phyloP scores from a whole-genome alignment of 768 basidiomycete genomes.

The Tephrocybe sp. region DNA sequence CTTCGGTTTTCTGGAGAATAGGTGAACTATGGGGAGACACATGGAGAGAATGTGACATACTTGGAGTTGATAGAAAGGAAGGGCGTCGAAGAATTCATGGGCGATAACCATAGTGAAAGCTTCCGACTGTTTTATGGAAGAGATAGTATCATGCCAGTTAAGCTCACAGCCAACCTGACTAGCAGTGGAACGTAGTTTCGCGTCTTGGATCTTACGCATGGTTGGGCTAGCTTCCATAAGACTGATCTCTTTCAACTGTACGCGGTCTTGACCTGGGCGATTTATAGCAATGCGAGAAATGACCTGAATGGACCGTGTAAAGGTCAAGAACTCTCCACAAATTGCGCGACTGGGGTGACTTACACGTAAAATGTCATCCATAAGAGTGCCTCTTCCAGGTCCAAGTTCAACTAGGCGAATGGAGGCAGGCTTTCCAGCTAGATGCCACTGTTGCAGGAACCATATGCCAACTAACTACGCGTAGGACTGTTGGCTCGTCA shows the following conservation, averaged over 20 bases:
- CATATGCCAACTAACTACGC: slow-evolving; percentile 82
- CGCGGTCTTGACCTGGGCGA: slow-evolving; percentile 12
- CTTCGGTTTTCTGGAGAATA: slow-evolving; percentile 57
- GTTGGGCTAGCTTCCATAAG: slow-evolving; percentile 79
- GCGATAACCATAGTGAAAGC: slow-evolving; percentile 85
- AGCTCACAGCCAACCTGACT: slow-evolving; percentile 37
- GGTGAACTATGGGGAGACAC: neutral
- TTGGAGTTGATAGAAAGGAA: slow-evolving; percentile 89
- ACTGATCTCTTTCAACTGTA: slow-evolving; percentile 50
- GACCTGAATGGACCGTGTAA: slow-evolving; percentile 49
- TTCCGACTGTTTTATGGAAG: slow-evolving; percentile 53
- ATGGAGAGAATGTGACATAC: slow-evolving; percentile 33
- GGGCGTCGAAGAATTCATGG: slow-evolving; percentile 96
- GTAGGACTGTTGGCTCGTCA: slow-evolving; percentile 34
- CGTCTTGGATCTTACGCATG: slow-evolving; percentile 62
- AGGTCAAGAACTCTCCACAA: too few species aligned
- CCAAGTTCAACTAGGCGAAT: slow-evolving; percentile 88
- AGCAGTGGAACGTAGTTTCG: slow-evolving; percentile 38
- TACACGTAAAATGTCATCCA: slow-evolving; percentile 86
- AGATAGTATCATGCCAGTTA: slow-evolving; percentile 72
- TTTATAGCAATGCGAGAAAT: slow-evolving; percentile 44
- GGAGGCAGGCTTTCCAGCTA: slow-evolving; percentile 40
- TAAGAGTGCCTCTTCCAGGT: slow-evolving; percentile 89
- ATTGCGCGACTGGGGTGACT: slow-evolving; percentile 20
- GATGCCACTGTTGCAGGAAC: slow-evolving; percentile 75